These are phyloP conservation scores for Aureobasidium sp. DNA, from an alignment of 2,329 filamentous ascomycete species.

Conservation along the genomic window DNA sequence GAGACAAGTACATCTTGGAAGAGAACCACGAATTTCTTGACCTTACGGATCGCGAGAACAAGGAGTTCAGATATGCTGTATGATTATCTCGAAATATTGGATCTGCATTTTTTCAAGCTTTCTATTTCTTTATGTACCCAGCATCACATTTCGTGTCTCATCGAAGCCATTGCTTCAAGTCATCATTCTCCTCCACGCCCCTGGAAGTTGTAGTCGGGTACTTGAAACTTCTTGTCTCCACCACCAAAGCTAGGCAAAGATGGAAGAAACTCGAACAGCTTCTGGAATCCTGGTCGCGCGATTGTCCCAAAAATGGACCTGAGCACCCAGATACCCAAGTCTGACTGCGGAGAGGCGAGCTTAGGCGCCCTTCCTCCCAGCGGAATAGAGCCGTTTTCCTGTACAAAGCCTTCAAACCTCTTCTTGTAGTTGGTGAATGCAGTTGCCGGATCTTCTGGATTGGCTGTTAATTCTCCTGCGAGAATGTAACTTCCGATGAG, in stretches of 20 bases:
- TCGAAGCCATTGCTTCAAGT: neutral
- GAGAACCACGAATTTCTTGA: conserved; percentile 30
- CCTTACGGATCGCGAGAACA: conserved; percentile 46
- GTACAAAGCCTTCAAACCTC: conserved; percentile 19
- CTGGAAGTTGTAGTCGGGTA: neutral
- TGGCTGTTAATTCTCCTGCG: conserved; percentile 28
- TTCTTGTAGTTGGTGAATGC: conserved; percentile 21
- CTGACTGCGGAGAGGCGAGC: conserved; percentile 20
- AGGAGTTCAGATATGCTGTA: conserved; percentile 20
- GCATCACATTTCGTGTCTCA: neutral
- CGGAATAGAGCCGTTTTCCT: conserved; percentile 23
- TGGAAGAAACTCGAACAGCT: neutral
- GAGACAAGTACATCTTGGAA: conserved; percentile 16
- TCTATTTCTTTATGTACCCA: neutral
- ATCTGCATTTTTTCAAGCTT: neutral
- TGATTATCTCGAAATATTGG: neutral
- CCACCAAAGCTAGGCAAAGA: neutral
- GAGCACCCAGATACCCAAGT: conserved; percentile 21
- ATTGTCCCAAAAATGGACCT: conserved; percentile 19
- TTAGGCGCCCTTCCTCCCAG: conserved; percentile 20
- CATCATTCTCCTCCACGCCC: neutral
- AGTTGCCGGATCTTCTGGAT: conserved; percentile 16
- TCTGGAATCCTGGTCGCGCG: conserved; percentile 11
- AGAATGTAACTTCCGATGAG: conserved; percentile 34
- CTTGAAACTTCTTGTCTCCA: neutral